Evolutionary conservation across 2,329 filamentous ascomycete species (phyloP).

Genomic region (Daldinia eschscholtzii): DNA sequence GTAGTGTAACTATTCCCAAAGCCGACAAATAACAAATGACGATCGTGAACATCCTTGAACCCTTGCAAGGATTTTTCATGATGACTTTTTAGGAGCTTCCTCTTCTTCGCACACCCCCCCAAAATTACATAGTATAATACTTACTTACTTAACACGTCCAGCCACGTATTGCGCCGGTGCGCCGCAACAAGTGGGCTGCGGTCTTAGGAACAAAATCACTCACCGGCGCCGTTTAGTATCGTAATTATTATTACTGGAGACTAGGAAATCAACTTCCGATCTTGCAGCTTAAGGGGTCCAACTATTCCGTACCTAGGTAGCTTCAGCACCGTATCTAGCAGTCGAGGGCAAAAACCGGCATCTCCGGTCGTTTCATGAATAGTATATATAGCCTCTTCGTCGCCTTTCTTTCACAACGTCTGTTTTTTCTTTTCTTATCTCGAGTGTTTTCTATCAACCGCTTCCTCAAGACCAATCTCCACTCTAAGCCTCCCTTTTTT

Average conservation of each 20-base stretch:
- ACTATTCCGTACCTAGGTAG: constrained; percentile 14
- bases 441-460: constrained; percentile 24
- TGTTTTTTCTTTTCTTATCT: constrained; percentile 17
- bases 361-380: constrained; percentile 30
- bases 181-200: constrained; percentile 37
- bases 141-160: constrained; percentile 9
- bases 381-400: constrained; percentile 39
- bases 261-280: constrained; percentile 8
- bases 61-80: constrained; percentile 29
- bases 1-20: constrained; percentile 31
- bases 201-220: constrained; percentile 41
- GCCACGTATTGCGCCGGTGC: constrained; percentile 27
- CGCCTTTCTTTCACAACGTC: constrained; percentile 15
- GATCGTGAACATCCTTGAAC: constrained; percentile 27
- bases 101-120: constrained; percentile 18
- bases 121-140: neutral
- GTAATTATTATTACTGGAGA: constrained; percentile 35
- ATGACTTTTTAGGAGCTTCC: constrained; percentile 21
- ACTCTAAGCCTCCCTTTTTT: constrained; percentile 15
- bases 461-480: constrained; percentile 35
- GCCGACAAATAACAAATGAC: constrained; percentile 35
- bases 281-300: constrained; percentile 33
- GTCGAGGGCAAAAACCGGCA: constrained; percentile 18
- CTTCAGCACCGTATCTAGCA: constrained; percentile 2
- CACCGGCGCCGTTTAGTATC: constrained; percentile 36